Evolutionary conservation across 1,139 yeast genomes (phyloP).

Genomic region (Saccharomyces hybrid): DNA sequence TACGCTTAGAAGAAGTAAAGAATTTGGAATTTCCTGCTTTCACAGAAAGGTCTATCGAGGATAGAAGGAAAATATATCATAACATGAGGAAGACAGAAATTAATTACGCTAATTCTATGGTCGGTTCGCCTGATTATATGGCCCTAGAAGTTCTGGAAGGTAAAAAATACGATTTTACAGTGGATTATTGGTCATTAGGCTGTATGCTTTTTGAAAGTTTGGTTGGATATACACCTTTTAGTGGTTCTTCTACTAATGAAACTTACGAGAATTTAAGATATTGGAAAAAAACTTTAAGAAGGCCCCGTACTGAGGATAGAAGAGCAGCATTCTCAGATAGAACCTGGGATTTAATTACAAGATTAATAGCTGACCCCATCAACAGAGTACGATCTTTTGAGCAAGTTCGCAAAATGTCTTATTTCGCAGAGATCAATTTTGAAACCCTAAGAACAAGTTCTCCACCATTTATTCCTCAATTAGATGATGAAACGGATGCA

Average conservation of each 20-base stretch:
- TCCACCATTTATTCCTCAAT: conserved; percentile 95
- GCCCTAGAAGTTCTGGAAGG: conserved; percentile 96
- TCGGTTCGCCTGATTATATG: conserved; percentile 98
- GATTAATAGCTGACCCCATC: conserved; percentile 71
- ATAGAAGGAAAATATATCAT: conserved; percentile 79
- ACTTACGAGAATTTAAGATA: conserved; percentile 89
- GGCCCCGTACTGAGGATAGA: conserved; percentile 91
- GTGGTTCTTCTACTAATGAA: conserved; percentile 89
- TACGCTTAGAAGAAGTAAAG: conserved; percentile 73
- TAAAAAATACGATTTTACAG: conserved; percentile 85
- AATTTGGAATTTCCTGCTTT: conserved; percentile 54
- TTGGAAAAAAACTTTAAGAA: conserved; percentile 80
- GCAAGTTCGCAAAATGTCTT: conserved; percentile 71
- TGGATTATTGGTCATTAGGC: conserved; percentile 98
- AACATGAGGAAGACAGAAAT: conserved; percentile 57
- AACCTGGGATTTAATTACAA: conserved; percentile 84
- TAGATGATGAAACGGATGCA: conserved; percentile 95
- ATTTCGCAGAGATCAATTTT: conserved; percentile 83
- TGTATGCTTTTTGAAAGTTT: conserved; percentile 89
- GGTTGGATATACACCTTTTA: conserved; percentile 94
- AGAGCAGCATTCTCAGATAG: conserved; percentile 90
- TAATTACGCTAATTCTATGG: conserved; percentile 88
- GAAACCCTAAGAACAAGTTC: conserved; percentile 53
- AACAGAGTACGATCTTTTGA: conserved; percentile 68
- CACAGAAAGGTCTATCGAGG: conserved; percentile 66